Percentiles rank a stretch among this genome's conserved stretches.
phyloP scores from a whole-genome alignment of 495 filamentous ascomycete genomes.

The Opeltia flavorubescens region DNA sequence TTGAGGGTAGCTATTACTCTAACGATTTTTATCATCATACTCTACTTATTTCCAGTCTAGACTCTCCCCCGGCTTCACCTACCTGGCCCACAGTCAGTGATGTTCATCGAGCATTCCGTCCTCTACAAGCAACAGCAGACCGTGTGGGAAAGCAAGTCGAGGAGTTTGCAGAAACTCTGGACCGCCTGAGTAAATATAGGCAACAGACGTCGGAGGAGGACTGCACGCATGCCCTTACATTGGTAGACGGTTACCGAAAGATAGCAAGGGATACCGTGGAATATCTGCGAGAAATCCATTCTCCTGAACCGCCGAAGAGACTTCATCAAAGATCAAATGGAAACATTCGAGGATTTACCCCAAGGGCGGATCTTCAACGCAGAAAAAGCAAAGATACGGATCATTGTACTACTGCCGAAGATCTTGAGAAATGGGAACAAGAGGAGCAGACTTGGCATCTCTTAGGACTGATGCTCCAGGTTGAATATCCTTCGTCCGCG shows the following conservation, averaged over 20 bases:
- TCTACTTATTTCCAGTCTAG: conserved; percentile 6
- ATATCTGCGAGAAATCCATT: conserved; percentile 21
- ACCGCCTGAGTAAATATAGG: conserved; percentile 29
- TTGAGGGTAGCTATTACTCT: not conserved
- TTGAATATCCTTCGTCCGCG: conserved; percentile 29
- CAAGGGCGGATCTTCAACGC: not conserved
- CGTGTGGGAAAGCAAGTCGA: conserved; percentile 50
- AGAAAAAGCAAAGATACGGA: not conserved
- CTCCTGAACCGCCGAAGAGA: conserved; percentile 19
- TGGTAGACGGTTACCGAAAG: conserved; percentile 21
- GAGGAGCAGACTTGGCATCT: conserved; percentile 86
- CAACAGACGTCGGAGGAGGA: conserved; percentile 1
- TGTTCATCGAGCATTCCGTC: conserved; percentile 36
- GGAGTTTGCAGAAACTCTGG: conserved; percentile 50
- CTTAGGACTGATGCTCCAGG: conserved; percentile 46
- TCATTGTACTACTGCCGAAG: conserved; percentile 25
- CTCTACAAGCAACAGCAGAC: conserved; percentile 43
- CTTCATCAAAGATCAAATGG: conserved; percentile 12
- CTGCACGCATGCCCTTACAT: conserved; percentile 14
- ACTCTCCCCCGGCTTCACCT: conserved; percentile 18
- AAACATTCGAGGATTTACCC: conserved; percentile 7
- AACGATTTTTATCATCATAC: not conserved
- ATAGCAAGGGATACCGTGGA: conserved; percentile 18
- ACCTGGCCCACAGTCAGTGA: conserved; percentile 34
- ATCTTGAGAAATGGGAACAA: conserved; percentile 48